Base-by-base conservation (phyloP, 495 filamentous ascomycete genomes). In the Hypomontagnella submonticulosa region DNA sequence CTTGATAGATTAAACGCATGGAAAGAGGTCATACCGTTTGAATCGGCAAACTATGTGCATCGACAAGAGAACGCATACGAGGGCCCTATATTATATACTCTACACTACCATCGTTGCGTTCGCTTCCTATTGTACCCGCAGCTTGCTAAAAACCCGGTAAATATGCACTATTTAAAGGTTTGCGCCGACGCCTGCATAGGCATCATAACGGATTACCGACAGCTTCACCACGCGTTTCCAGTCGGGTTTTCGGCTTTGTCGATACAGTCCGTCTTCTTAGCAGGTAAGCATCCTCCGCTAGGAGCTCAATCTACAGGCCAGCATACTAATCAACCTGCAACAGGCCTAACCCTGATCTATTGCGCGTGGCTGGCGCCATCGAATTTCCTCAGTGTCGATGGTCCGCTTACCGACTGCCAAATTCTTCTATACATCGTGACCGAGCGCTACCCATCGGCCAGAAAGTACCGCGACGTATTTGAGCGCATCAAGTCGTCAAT, bases 231-330 rank as follows among this genome's bases (percentile, higher is more conserved):
- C 57, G 77, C 79, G 4, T 73, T 84, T 12, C 81, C 83, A 57
- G 80, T 84, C 52, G 82, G 81, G 0, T 82, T 84, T 63, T 83
- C 82, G 16, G 83, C 83, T 47, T 68, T 85, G 30, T 81, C 82
- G 9, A 80, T 85, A 19, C 82, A 85, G 52, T 83, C 81, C 1
- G 79, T 84, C n/a, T 84, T 85, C 69, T 79, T 85, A 73, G 79
- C 82, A 8, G 82, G 83, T n/a, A 79, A 8, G 62, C 34, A 19
- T 50, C 13, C 16, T 36, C 49, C 23, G 7, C 18, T 18, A 18
- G 11, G 5, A 10, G 7, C 10, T 15, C 41, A 27, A 19, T 49
- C 3, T 15, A 0, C 18, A 38, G n/a, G 13, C 6, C n/a, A 11
- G 15, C 18, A 11, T 44, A 52, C 43, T 58, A n/a, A 64, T 33